phyloP scores from a whole-genome alignment of 768 basidiomycete species.

The Ramaria rubella region DNA sequence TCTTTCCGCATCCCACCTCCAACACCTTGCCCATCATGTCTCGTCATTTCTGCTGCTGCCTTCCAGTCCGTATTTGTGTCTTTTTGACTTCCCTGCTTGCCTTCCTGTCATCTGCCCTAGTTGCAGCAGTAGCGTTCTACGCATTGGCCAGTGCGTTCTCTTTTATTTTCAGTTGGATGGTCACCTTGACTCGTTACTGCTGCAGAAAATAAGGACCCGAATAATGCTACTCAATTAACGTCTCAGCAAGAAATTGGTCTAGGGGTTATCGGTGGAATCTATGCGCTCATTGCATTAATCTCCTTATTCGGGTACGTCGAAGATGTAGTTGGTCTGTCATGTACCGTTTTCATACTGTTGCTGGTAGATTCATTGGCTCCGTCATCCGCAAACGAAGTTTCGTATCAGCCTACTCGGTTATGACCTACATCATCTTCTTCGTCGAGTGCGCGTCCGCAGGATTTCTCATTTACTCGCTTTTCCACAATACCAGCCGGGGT shows the following conservation, averaged over 20 bases:
- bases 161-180: too few species aligned
- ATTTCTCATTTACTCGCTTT: neutral
- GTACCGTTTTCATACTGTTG: neutral
- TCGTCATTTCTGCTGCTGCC: neutral
- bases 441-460: neutral
- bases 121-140: neutral
- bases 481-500: neutral
- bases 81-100: neutral
- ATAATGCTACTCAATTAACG: neutral
- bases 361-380: neutral
- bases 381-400: slow-evolving; percentile 1
- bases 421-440: neutral
- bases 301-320: neutral
- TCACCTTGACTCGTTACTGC: neutral
- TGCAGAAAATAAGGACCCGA: neutral
- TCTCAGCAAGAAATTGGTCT: neutral
- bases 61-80: neutral
- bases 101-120: neutral
- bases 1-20: too few species aligned
- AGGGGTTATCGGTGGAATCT: neutral
- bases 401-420: neutral
- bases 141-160: neutral
- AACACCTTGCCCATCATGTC: neutral
- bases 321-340: neutral
- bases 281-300: neutral